Conservation (phyloP, 257 asterid genomes). For the Paulownia fortunei region DNA sequence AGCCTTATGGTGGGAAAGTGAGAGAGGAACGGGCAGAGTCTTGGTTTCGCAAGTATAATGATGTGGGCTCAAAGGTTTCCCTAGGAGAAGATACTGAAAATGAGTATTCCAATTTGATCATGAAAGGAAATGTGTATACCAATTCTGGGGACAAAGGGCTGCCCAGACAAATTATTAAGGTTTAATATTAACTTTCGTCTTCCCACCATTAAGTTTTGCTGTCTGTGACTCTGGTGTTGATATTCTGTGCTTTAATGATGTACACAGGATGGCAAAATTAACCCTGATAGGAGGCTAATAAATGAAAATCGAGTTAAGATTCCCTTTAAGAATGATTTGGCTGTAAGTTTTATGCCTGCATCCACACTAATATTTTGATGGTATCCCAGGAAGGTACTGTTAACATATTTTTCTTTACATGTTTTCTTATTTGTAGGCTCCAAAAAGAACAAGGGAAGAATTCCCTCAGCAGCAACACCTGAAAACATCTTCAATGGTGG, state of each 20-base stretch:
- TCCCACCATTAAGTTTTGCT: background rate
- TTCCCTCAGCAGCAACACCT: conserved; percentile 41
- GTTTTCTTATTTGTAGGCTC: conserved; percentile 43
- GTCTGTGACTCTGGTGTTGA: conserved; percentile 34
- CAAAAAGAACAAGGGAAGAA: conserved; percentile 56
- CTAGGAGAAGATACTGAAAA: conserved; percentile 43
- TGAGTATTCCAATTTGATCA: conserved; percentile 39
- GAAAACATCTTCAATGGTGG: conserved; percentile 47
- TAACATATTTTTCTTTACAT: background rate
- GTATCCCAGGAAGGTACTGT: background rate
- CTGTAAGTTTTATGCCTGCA: conserved; percentile 41
- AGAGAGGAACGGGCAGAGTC: conserved; percentile 40
- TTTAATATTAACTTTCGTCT: conserved; percentile 25
- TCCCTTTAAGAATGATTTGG: conserved; percentile 44
- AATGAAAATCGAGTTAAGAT: conserved; percentile 48
- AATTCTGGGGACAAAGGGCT: conserved; percentile 43
- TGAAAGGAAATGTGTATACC: conserved; percentile 42
- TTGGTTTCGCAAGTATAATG: conserved; percentile 37
- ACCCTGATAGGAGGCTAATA: conserved; percentile 40
- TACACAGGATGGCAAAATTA: conserved; percentile 48
- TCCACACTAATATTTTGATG: background rate
- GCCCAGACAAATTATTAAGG: conserved; percentile 51
- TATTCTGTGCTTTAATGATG: conserved; percentile 25
- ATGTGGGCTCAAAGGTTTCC: conserved; percentile 38
- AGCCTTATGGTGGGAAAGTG: conserved; percentile 43